Base-by-base conservation (phyloP, 192 early-diverging fungal genomes). In the Lobosporangium transversale region DNA sequence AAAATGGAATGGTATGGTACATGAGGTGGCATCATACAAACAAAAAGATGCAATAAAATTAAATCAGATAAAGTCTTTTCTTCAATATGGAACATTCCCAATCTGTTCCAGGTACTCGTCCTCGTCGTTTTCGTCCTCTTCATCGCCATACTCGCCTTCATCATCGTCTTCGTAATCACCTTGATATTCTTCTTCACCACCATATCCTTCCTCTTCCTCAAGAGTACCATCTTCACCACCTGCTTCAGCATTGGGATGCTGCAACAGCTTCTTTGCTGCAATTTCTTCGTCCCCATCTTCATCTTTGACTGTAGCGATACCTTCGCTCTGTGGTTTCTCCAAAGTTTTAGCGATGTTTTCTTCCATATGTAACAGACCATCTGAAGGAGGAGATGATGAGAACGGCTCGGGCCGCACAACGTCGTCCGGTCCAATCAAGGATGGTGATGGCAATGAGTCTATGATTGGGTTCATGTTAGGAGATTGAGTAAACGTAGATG, bases 161-260 rank as follows among this genome's bases (percentile, higher is more conserved):
- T 79, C 79, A 51, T 62, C 79, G 45, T 60, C 48, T n/a, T 81
- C 70, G 51, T 83, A 74, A 14, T 80, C 66, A 24, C 80, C 67
- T 30, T 82, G 67, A 58, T 76, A 68, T 15, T 70, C 73, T 23
- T 80, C 55, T 36, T 79, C 74, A 58, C 58, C 61, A 59, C 59
- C 42, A 52, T 45, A 57, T 32, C 18, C 18, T 58, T 67, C 52
- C 55, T 44, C 54, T 12, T 60, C 61, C 52, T 71, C 64, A n/a
- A n/a, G n/a, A n/a, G n/a, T n/a, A n/a, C n/a, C n/a, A n/a, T n/a
- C n/a, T n/a, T n/a, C n/a, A n/a, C n/a, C n/a, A n/a, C n/a, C n/a
- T 10, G 14, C 37, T 14, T 40, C 37, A 14, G 37, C 37, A 40
- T 10, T 14, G 14, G 37, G 37, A 40, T 20, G 55, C n/a, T 71